Percentiles rank a stretch among this genome's conserved stretches.
These are phyloP conservation scores for Eucalyptus regnans DNA, from an alignment of 345 rosid genomes.

Conservation along the genomic window DNA sequence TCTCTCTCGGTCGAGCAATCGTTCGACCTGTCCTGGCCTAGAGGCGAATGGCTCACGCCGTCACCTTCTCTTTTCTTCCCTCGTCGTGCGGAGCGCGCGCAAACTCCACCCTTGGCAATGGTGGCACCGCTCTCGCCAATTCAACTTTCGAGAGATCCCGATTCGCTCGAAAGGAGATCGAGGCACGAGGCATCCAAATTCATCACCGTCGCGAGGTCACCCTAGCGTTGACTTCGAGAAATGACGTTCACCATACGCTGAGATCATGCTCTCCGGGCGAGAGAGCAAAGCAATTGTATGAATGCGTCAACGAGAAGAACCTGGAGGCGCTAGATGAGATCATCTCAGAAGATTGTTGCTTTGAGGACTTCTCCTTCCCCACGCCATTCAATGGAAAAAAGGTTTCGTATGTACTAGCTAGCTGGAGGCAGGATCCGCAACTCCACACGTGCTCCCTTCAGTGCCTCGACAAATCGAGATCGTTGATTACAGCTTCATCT, in stretches of 20 bases:
- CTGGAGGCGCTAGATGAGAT: slow-evolving; percentile 21
- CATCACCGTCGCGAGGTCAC: neutral
- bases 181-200: neutral
- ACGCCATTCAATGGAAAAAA: slow-evolving; percentile 49
- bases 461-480: neutral
- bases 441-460: neutral
- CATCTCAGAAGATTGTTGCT: slow-evolving; percentile 44
- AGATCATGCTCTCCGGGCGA: slow-evolving; percentile 1
- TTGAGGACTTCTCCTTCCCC: slow-evolving; percentile 62
- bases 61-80: neutral
- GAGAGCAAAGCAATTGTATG: slow-evolving; percentile 26
- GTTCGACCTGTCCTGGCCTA: neutral
- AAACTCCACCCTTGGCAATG: rapidly evolving
- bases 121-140: rapidly evolving
- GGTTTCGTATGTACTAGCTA: slow-evolving; percentile 3
- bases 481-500: neutral
- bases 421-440: neutral
- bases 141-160: neutral
- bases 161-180: neutral
- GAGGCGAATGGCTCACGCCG: neutral
- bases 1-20: neutral
- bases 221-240: neutral
- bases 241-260: neutral
- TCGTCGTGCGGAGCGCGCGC: rapidly evolving
- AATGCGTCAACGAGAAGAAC: slow-evolving; percentile 48